These are phyloP conservation scores for Scedosporium boydii DNA, from an alignment of 2,329 filamentous ascomycete species.

Conservation along the genomic window DNA sequence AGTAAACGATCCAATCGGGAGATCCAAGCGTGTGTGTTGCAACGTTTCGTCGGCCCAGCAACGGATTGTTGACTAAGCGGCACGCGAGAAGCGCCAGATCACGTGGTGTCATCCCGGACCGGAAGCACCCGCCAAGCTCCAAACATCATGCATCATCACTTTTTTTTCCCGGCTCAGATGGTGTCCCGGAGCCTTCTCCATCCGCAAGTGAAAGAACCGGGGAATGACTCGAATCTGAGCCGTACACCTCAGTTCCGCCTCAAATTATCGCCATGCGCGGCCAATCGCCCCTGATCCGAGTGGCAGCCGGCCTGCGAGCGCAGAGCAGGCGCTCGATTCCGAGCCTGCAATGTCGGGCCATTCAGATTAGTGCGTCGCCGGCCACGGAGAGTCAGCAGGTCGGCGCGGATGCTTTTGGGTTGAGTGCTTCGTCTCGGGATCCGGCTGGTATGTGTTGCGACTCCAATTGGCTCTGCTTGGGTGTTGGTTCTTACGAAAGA, in stretches of 20 bases:
- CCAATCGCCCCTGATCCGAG: slow-evolving; percentile 27
- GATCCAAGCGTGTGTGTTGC: neutral
- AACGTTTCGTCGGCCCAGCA: neutral
- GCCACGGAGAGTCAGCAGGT: slow-evolving; percentile 43
- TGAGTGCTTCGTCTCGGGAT: slow-evolving; percentile 34
- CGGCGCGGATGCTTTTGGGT: slow-evolving; percentile 50
- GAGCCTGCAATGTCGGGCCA: slow-evolving; percentile 47
- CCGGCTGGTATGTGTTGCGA: slow-evolving; percentile 33
- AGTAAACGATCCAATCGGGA: neutral
- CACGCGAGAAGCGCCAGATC: neutral
- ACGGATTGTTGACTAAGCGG: neutral
- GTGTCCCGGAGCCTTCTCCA: neutral
- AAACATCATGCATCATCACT: neutral
- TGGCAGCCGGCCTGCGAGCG: slow-evolving; percentile 20
- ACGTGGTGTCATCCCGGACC: neutral
- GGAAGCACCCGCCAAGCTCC: neutral
- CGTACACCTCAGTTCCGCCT: neutral
- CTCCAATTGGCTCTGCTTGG: neutral
- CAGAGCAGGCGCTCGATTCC: slow-evolving; percentile 25
- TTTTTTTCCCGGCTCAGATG: neutral
- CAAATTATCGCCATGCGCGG: slow-evolving; percentile 29
- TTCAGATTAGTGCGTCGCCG: slow-evolving; percentile 54
- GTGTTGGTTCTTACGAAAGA: neutral
- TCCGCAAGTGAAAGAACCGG: neutral
- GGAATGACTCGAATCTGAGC: neutral